phyloP scores from a whole-genome alignment of 768 basidiomycete species.

The Leccinum aurantiacum region DNA sequence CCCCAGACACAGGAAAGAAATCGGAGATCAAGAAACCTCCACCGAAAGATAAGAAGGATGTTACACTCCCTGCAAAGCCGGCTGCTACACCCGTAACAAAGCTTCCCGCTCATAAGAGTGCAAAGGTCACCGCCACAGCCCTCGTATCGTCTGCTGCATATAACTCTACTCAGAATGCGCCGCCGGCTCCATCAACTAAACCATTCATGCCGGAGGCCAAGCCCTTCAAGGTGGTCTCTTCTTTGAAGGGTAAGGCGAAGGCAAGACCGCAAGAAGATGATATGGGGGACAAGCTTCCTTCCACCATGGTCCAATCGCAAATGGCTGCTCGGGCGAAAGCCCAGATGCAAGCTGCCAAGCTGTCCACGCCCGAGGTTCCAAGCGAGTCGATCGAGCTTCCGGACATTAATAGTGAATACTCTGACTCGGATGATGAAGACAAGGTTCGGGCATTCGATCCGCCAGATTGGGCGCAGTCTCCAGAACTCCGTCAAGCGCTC shows the following conservation, averaged over 20 bases:
- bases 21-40: constrained; percentile 58
- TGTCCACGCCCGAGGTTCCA: constrained; percentile 48
- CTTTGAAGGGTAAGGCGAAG: constrained; percentile 52
- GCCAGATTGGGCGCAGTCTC: constrained; percentile 91
- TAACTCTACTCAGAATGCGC: constrained; percentile 38
- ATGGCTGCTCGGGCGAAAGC: constrained; percentile 73
- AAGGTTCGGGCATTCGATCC: constrained; percentile 69
- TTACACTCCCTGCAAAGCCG: constrained; percentile 26
- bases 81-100: constrained; percentile 28
- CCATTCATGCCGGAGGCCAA: constrained; percentile 34
- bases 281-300: constrained; percentile 49
- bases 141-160: constrained; percentile 40
- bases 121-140: constrained; percentile 32
- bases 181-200: constrained; percentile 28
- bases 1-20: constrained; percentile 54
- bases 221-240: constrained; percentile 37
- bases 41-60: constrained; percentile 52
- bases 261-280: constrained; percentile 48
- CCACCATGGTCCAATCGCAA: constrained; percentile 60
- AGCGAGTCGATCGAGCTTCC: constrained; percentile 90
- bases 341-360: constrained; percentile 58
- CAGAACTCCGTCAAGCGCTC: constrained; percentile 76
- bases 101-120: constrained; percentile 35
- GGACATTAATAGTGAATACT: constrained; percentile 96
- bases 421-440: constrained; percentile 91